A percentile compares a stretch with the other conserved stretches of the same genome.
These are phyloP conservation scores for Lactifluus subvellereus DNA, from an alignment of 768 basidiomycete genomes.

Conservation along the genomic window DNA sequence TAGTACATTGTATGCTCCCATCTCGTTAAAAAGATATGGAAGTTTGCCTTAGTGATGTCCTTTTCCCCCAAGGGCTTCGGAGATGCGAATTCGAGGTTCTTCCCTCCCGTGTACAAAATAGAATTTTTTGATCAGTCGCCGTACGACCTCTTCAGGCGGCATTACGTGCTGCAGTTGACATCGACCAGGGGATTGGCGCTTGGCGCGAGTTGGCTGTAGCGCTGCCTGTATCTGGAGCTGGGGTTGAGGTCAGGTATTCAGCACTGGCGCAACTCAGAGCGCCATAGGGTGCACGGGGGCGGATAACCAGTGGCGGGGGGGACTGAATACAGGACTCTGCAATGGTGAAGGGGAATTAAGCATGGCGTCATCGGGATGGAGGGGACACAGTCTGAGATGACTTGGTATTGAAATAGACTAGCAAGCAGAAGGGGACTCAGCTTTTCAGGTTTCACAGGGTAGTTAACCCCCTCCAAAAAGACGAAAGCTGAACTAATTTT, in stretches of 20 bases:
- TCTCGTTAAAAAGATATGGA: neutral
- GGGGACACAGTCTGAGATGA: conserved; percentile 41
- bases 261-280: neutral
- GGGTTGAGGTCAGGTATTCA: too few species aligned
- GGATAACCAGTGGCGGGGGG: conserved; percentile 2
- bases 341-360: neutral
- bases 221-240: too few species aligned
- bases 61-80: conserved; percentile 57
- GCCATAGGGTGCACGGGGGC: conserved; percentile 8
- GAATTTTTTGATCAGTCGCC: too few species aligned
- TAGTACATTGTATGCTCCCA: neutral
- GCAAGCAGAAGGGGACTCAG: too few species aligned
- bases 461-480: conserved; percentile 75
- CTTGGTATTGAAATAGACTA: too few species aligned
- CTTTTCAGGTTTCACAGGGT: conserved; percentile 28
- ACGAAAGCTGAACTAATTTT: conserved; percentile 47
- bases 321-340: too few species aligned
- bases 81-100: conserved; percentile 63
- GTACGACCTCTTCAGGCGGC: too few species aligned
- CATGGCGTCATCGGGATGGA: too few species aligned
- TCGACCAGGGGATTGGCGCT: conserved; percentile 28
- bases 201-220: conserved; percentile 9
- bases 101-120: conserved; percentile 36
- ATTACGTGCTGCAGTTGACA: conserved; percentile 48
- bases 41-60: conserved; percentile 59